Base-by-base conservation (phyloP, 768 basidiomycete genomes). In the Lentinula aciculospora region DNA sequence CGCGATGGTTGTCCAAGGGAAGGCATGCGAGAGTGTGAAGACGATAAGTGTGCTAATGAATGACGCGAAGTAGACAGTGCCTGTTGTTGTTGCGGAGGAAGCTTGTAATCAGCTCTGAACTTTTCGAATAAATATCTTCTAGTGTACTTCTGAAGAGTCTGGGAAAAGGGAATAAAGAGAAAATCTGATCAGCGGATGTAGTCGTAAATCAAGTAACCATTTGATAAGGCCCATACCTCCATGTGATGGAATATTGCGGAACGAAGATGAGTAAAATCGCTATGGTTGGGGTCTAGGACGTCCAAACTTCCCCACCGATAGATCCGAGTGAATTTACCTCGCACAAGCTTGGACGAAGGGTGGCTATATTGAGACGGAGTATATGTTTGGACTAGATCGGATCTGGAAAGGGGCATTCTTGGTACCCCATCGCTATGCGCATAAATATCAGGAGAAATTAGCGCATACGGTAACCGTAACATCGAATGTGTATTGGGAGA, bases 231-330 rank as follows among this genome's bases (percentile, higher is more conserved):
- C 56, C 80, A 69, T 75, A 93, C 92, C 81, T 89, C 84, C 86
- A 94, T 89, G 69, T 92, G 89, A 67, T 90, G 89, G 67, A 94
- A 87, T 61, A 96, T 82, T 48, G 89, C 90, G 29, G 80, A 79
- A 58, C 90, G 84, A 57, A 96, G 80, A 37, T 83, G 70, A 32
- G 86, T 65, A 70, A 95, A 94, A 71, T 96, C 94, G 65, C 84
- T 86, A 64, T 95, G 92, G 37, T 70, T 79, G 19, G 81, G 78
- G 70, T 94, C 88, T 63, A 93, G 74, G 46, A 91, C 86, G 67
- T 93, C 88, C 64, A 94, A 77, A 62, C 74, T 78, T 27, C 93
- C 93, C 93, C 93, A 95, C 47, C 91, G 82, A 71, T 90, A 94
- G 62, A 70, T 79, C 56, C 92, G 81, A 44, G 81, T 72, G 69